Evolutionary conservation across 495 filamentous ascomycete species (phyloP).

Genomic region (Parathielavia hyrcaniae): DNA sequence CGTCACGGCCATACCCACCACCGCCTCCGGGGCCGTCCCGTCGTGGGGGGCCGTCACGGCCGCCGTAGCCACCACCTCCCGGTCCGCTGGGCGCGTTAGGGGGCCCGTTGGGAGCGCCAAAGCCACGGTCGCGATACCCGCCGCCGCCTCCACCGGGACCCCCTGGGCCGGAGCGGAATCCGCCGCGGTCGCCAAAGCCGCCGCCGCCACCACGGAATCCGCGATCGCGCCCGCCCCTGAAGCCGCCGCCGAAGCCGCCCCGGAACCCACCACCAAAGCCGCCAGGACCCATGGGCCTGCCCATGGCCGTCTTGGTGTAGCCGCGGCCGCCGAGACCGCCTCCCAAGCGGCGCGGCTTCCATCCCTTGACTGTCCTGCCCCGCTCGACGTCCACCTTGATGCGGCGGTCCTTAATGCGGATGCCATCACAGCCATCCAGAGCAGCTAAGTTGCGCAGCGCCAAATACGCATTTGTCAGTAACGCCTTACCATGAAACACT

Average conservation of each 20-base stretch:
- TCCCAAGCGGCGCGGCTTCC: conserved; percentile 87
- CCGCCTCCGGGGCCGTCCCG: conserved; percentile 37
- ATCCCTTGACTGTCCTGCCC: conserved; percentile 88
- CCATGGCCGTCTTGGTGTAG: conserved; percentile 78
- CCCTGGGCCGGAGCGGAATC: conserved; percentile 53
- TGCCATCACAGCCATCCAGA: conserved; percentile 64
- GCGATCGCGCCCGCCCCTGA: conserved; percentile 45
- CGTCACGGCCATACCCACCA: conserved; percentile 54
- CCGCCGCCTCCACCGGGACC: conserved; percentile 59
- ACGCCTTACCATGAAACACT: conserved; percentile 46
- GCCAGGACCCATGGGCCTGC: conserved; percentile 65
- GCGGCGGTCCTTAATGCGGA: conserved; percentile 84
- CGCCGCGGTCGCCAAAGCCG: conserved; percentile 44
- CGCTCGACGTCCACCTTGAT: conserved; percentile 95
- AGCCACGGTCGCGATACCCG: conserved; percentile 40
- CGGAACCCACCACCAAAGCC: conserved; percentile 61
- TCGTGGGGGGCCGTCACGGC: conserved; percentile 23
- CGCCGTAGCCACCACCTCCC: conserved; percentile 29
- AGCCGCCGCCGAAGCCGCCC: conserved; percentile 44
- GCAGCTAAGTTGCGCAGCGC: conserved; percentile 53
- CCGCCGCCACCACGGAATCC: conserved; percentile 57
- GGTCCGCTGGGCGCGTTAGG: conserved; percentile 14
- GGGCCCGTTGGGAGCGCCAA: conserved; percentile 26
- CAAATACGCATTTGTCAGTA: conserved; percentile 51
- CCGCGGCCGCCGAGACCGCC: conserved; percentile 88